Evolutionary conservation across 345 rosid genomes (phyloP), one percentile per base, ranked within the genome.

Genomic region (Brassica nigra): DNA sequence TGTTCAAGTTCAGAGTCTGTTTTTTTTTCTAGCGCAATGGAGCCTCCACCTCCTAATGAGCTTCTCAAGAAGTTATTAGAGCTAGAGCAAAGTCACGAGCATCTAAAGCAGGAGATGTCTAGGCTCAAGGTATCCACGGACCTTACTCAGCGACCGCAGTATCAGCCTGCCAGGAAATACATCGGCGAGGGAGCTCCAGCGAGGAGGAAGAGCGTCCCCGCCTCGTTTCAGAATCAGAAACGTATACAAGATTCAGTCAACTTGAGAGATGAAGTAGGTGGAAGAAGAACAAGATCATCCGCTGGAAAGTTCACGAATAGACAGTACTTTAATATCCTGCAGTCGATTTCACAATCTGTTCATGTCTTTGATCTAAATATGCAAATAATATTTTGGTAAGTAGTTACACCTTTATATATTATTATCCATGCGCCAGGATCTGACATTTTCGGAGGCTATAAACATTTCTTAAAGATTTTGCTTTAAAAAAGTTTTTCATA

Each of bases 281-380:
- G 29, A 10, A 49, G 14, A 58, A 11, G 74, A 14, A 49, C 18
- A 1, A 88, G 90, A 42, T 87, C 98, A 16, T 80, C 95, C 11
- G 82, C 86, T 5, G 82, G 84, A 30, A 87, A 88, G 59, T 89
- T 92, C 76, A 84, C 89, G 0, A 87, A 93, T 61, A 87, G 70
- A 59, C 98, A 93, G 76, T 92, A 86, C 84, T 83, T 91, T 84
- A 93, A 89, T 78, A 95, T 95, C 20, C 85, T 95, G 82, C 96
- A 95, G 85, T 88, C 93, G 18, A 88, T 95, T 97, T 97, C 97
- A 39, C 99, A 95, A 75, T 82, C 97, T 39, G 94, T 95, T 81
- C 96, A 95, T 80, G 92, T 92, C 66, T 82, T 86, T 68, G 96
- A 90, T 83, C 81, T 83, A 5, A 67, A 73, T 16, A 88, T 87